These are phyloP conservation scores for Pichia rugopelliculosa DNA, from an alignment of 805 yeast genomes.

Conservation along the genomic window DNA sequence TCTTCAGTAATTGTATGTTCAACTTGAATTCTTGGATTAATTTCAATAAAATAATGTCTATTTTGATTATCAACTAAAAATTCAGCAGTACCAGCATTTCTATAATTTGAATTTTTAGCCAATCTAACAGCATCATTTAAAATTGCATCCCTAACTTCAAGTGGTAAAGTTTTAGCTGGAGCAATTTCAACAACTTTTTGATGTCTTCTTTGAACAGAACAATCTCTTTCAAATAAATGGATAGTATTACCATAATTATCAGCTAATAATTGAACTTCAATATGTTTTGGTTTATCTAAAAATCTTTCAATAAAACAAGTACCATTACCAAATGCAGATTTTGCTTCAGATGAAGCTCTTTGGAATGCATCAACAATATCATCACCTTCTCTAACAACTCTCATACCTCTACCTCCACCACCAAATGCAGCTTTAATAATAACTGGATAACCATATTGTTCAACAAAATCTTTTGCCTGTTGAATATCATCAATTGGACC, in stretches of 20 bases:
- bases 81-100: conserved; percentile 98
- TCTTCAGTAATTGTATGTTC: conserved; percentile 99
- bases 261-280: conserved; percentile 93
- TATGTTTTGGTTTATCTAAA: conserved; percentile 92
- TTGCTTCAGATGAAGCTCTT: conserved; percentile 92
- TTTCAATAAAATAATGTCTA: conserved; percentile 96
- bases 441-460: conserved; percentile 85
- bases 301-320: conserved; percentile 97
- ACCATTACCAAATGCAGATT: conserved; percentile 95
- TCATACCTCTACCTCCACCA: conserved; percentile 99
- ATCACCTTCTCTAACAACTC: conserved; percentile 97
- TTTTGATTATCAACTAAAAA: conserved; percentile 87
- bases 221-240: conserved; percentile 94
- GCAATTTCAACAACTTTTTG: conserved; percentile 98
- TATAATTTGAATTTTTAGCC: conserved; percentile 81
- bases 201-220: conserved; percentile 99
- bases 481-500: conserved; percentile 83
- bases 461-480: conserved; percentile 76
- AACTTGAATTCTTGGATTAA: conserved; percentile 96
- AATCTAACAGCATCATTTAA: conserved; percentile 90
- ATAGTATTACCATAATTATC: conserved; percentile 92
- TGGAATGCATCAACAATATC: conserved; percentile 83
- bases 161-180: conserved; percentile 87
- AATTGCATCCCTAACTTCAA: conserved; percentile 81
- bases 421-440: conserved; percentile 98